Evolutionary conservation across 306 rosid species (phyloP), one percentile per base, ranked within the genome.

Genomic region (Vigna nakashimae): DNA sequence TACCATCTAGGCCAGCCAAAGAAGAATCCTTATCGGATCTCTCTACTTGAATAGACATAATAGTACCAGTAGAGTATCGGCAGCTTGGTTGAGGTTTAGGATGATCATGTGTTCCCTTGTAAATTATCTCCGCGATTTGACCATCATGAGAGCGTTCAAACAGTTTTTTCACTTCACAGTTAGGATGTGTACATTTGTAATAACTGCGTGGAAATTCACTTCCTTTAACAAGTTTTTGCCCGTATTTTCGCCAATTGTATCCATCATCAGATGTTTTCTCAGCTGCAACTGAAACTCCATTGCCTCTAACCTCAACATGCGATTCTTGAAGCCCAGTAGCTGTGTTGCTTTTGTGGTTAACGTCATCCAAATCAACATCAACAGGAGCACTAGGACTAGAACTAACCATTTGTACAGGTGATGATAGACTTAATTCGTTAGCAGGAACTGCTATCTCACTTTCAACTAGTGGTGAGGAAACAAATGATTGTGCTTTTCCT

Each of bases 161-260:
- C 30, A 95, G 89, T 79, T 95, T 95, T 80, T 95, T 95, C 87
- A 95, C 99, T 88, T 95, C 99, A 85, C 99, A 95, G 83, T 88
- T 89, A 34, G 99, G 98, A 82, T 95, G 96, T 15, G 98, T 95
- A 64, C 98, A 95, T 82, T 95, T 95, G 89, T 95, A 95, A 85
- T 95, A 95, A 88, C 98, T 95, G 80, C 98, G 97, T 0, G 98
- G 98, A 79, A 92, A 95, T 86, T 95, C 98, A 84, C 98, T 83
- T 74, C 98, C 98, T 83, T 95, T 95, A 76, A 95, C 98, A 58
- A 75, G 98, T 76, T 95, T 95, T 84, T 95, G 98, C 74, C 98
- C 98, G 57, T 95, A 95, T 68, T 95, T 95, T 73, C 98, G 81
- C 98, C 98, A 95, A 84, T 95, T 92, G 83, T 95, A 95, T 75